Conservation (phyloP, 257 asterid genomes). For the Fraxinus americana region DNA sequence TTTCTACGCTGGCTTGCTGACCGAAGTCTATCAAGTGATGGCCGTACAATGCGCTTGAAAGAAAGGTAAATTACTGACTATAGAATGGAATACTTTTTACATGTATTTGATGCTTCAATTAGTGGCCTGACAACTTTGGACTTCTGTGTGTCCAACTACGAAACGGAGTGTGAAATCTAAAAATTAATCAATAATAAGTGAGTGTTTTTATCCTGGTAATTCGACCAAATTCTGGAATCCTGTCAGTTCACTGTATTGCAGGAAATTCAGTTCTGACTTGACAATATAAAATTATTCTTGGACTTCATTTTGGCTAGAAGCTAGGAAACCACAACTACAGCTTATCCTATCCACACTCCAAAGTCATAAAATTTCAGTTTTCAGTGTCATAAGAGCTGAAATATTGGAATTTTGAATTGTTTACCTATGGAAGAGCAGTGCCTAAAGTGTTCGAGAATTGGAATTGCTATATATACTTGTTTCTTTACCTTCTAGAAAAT, state of each 20-base stretch:
- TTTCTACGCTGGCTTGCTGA: conserved; percentile 70
- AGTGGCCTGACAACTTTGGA: background rate
- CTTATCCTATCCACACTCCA: background rate
- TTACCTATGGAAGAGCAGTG: background rate
- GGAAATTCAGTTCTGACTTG: background rate
- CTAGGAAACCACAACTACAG: conserved; percentile 1
- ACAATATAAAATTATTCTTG: background rate
- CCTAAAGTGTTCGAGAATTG: background rate
- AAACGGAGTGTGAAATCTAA: background rate
- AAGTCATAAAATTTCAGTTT: background rate
- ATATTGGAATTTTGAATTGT: background rate
- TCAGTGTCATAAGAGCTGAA: background rate
- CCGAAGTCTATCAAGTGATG: conserved; percentile 65
- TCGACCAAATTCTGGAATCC: background rate
- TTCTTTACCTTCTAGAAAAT: background rate
- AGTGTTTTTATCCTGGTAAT: background rate
- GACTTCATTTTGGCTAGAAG: background rate
- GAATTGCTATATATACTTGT: background rate
- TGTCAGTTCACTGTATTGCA: background rate
- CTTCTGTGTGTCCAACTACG: background rate
- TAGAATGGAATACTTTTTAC: background rate
- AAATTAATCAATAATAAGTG: too few relatives aligned
- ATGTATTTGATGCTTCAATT: background rate
- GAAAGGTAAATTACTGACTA: conserved; percentile 60
- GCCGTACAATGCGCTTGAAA: conserved; percentile 62